A percentile compares a stretch with the other conserved stretches of the same genome.
phyloP scores from a whole-genome alignment of 352 stramenopile genomes.

The Pythium chondricola region DNA sequence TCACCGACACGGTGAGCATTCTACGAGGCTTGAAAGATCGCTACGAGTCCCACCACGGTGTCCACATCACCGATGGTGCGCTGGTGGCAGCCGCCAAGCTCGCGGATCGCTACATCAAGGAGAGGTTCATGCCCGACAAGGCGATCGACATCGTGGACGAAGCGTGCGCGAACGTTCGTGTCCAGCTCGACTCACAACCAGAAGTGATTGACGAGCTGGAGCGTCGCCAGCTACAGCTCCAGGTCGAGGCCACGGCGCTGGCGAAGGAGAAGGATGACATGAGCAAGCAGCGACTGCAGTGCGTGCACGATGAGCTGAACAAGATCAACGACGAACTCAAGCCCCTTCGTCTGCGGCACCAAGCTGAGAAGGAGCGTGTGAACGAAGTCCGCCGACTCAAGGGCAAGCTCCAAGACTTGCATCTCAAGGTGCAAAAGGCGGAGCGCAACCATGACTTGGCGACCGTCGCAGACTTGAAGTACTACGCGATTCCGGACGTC shows the following conservation, averaged over 20 bases:
- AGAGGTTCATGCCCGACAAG: constrained; percentile 92
- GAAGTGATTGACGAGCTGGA: constrained; percentile 96
- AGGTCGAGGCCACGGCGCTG: constrained; percentile 94
- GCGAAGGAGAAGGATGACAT: constrained; percentile 92
- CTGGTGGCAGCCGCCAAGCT: constrained; percentile 94
- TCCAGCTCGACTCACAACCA: constrained; percentile 93
- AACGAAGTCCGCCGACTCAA: constrained; percentile 92
- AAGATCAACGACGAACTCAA: constrained; percentile 89
- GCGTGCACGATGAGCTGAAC: constrained; percentile 89
- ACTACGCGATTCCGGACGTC: constrained; percentile 92
- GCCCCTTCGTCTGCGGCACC: constrained; percentile 87
- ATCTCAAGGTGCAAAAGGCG: constrained; percentile 92
- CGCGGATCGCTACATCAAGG: constrained; percentile 90
- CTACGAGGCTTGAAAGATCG: constrained; percentile 92
- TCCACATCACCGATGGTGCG: constrained; percentile 92
- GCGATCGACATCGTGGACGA: constrained; percentile 96
- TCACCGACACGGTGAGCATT: constrained; percentile 95
- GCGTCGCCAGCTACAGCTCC: constrained; percentile 90
- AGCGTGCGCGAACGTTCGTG: constrained; percentile 84
- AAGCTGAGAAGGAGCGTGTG: constrained; percentile 88
- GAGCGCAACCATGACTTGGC: constrained; percentile 94
- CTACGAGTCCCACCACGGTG: constrained; percentile 97
- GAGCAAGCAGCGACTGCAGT: constrained; percentile 87
- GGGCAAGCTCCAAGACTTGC: constrained; percentile 90
- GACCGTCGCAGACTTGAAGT: constrained; percentile 94